Conservation (phyloP, 768 basidiomycete species). For the Mycena crocata region DNA sequence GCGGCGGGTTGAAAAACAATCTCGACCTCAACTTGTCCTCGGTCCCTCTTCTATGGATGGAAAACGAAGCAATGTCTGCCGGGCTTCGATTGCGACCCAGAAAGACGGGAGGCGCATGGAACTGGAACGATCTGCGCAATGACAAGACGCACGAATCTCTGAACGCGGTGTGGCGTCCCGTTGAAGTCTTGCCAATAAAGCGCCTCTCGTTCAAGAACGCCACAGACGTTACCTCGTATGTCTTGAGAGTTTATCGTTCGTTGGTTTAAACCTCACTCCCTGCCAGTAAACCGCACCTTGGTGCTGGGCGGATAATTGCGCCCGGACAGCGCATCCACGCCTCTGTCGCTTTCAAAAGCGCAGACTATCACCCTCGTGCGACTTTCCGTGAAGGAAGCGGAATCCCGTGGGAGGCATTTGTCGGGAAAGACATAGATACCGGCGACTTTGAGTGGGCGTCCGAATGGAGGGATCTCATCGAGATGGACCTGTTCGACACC, state of each 20-base stretch:
- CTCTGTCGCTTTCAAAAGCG: background rate
- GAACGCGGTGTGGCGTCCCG: background rate
- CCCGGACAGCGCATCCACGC: background rate
- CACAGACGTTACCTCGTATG: background rate
- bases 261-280: background rate
- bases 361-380: background rate
- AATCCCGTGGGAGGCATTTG: background rate
- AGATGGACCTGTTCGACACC: conserved; percentile 2
- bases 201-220: conserved; percentile 3
- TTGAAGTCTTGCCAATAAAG: background rate
- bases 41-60: conserved; percentile 30
- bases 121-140: background rate
- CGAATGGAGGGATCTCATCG: background rate
- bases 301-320: background rate
- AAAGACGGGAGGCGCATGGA: conserved; percentile 7
- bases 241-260: background rate
- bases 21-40: conserved; percentile 22
- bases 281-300: background rate
- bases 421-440: background rate
- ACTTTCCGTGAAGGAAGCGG: background rate
- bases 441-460: conserved; percentile 1
- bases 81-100: conserved; percentile 19
- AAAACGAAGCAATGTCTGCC: conserved; percentile 19
- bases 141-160: conserved; percentile 10
- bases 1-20: conserved; percentile 21